Evolutionary conservation across 495 filamentous ascomycete genomes (phyloP).

Genomic region (Copromyces sp.): DNA sequence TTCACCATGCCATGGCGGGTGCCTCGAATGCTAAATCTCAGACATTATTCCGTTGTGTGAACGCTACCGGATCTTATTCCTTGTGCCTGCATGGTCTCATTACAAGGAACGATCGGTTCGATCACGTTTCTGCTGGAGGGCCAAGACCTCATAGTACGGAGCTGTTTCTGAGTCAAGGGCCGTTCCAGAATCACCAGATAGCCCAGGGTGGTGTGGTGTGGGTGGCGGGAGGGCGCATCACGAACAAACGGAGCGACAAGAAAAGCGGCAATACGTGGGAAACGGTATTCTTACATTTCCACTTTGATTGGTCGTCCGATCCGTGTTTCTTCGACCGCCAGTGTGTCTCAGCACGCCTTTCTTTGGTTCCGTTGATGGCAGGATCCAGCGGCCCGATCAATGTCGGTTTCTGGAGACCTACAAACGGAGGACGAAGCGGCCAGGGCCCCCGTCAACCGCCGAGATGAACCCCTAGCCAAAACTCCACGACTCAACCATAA

Average conservation of each 20-base stretch:
- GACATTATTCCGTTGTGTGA: constrained; percentile 18
- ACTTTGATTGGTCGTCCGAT: neutral
- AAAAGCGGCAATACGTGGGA: neutral
- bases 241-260: neutral
- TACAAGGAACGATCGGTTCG: neutral
- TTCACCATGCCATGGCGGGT: constrained; percentile 7
- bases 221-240: neutral
- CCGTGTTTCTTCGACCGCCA: neutral
- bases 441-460: neutral
- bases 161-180: neutral
- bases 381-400: neutral
- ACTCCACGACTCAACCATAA: constrained; percentile 12
- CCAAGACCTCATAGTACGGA: neutral
- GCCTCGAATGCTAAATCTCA: constrained; percentile 23
- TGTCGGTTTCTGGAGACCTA: neutral
- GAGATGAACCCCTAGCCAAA: neutral
- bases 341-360: neutral
- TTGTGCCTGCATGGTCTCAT: neutral
- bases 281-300: neutral
- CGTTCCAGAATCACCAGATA: neutral
- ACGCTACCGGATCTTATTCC: constrained; percentile 6
- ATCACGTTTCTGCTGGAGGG: neutral
- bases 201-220: neutral
- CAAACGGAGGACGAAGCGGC: neutral
- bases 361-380: neutral